phyloP scores from a whole-genome alignment of 305 asterid species.

The Fraxinus sp. region DNA sequence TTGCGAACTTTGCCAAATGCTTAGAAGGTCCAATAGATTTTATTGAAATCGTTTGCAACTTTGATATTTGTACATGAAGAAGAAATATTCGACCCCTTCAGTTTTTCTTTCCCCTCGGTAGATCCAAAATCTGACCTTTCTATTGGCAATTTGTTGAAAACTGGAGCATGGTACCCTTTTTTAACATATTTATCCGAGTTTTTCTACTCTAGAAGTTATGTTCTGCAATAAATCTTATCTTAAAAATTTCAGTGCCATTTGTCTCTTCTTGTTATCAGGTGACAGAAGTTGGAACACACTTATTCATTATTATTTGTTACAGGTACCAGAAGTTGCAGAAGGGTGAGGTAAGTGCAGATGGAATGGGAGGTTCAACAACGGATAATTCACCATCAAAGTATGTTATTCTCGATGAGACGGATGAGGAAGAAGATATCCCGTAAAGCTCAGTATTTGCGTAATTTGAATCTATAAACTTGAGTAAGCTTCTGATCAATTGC shows the following conservation, averaged over 20 bases:
- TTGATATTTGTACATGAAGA: background rate
- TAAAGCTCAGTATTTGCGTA: conserved; percentile 28
- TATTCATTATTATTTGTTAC: conserved; percentile 15
- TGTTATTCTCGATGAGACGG: conserved; percentile 90
- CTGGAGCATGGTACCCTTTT: background rate
- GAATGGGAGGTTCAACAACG: conserved; percentile 21
- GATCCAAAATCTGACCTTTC: background rate
- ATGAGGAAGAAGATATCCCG: conserved; percentile 61
- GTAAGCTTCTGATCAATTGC: conserved; percentile 43
- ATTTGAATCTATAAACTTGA: conserved; percentile 29
- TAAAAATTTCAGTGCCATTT: background rate
- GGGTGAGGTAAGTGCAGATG: conserved; percentile 45
- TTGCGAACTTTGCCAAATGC: background rate
- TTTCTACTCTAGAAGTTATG: background rate
- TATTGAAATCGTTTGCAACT: background rate
- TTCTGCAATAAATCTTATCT: background rate
- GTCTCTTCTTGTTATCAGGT: conserved; percentile 39
- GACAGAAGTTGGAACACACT: conserved; percentile 45
- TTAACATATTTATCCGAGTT: background rate
- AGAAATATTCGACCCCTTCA: background rate
- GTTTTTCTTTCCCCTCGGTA: background rate
- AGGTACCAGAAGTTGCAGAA: conserved; percentile 80
- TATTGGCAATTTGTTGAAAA: background rate
- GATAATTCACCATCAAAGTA: conserved; percentile 59
- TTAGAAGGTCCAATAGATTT: background rate